Base-by-base conservation (phyloP, 2,329 filamentous ascomycete genomes). In the Chalaropsis thielavioides region DNA sequence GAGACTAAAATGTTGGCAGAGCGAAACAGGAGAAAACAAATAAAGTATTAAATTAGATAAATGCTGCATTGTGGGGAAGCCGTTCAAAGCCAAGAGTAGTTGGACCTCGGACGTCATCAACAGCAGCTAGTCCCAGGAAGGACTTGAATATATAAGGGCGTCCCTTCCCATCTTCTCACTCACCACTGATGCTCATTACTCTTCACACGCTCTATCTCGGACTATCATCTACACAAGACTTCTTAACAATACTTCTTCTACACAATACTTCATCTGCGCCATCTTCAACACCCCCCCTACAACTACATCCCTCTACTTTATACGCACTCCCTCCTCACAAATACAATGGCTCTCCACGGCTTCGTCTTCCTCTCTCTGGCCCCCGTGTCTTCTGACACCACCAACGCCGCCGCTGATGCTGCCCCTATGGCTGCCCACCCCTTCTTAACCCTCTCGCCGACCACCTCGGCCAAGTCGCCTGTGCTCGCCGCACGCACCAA, bases 391-490 rank as follows among this genome's bases (percentile, higher is more conserved):
- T 67, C 62, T n/a, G 35, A 40, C 49, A 63, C 19, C 41, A 44
- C 41, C 41, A 22, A 60, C 51, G 35, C 51, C 17, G 38, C 59
- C 27, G 17, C n/a, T 22, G 38, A 44, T 17, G 38, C 38, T 43
- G 24, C 61, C 31, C 51, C 62, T 43, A 38, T 27, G 8, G 63
- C 43, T 60, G 40, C 13, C 51, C 64, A 63, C 63, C 63, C 51
- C 2, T 85, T 85, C 76, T 78, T 85, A 68, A 77, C 79, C 38
- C 78, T 85, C 61, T 81, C 80, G n/a, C 83, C 83, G 49, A 77
- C 78, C 70, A 83, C 79, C 38, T 85, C 82, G 17, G 73, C 76
- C 66, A 82, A 80, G 27, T 83, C 82, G 74, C 81, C 82, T 63
- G 76, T 76, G 71, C 72, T 73, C 56, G 75, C 75, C 35, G 71